A percentile compares a stretch with the other conserved stretches of the same genome.
Conservation (phyloP, 495 filamentous ascomycete genomes). For the Aspergillus taichungensis region DNA sequence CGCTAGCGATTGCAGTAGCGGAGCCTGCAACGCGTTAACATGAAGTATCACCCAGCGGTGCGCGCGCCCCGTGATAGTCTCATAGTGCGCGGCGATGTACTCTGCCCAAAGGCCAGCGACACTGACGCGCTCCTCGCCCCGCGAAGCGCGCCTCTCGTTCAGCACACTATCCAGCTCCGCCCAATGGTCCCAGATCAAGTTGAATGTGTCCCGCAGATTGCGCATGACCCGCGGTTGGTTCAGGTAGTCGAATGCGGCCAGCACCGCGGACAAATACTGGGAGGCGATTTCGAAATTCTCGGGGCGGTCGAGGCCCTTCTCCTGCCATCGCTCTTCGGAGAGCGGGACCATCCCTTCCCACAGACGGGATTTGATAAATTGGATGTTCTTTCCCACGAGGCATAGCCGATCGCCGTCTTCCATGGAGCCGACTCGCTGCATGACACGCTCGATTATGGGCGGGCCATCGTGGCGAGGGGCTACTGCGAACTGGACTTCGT, state of each 20-base stretch:
- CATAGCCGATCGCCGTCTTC: constrained; percentile 11
- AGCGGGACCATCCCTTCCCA: constrained; percentile 28
- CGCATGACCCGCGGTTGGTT: constrained; percentile 10
- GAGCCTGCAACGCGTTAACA: constrained; percentile 13
- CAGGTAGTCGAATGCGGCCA: constrained; percentile 26
- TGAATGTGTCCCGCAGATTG: constrained; percentile 21
- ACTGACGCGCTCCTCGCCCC: constrained; percentile 3
- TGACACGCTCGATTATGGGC: constrained; percentile 6
- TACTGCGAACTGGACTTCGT: background rate
- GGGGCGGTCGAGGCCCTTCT: constrained; percentile 17
- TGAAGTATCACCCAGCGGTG: constrained; percentile 21
- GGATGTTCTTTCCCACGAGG: constrained; percentile 21
- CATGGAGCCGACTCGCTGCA: constrained; percentile 9
- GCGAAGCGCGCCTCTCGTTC: constrained; percentile 1
- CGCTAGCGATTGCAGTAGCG: constrained; percentile 6
- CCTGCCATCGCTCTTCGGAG: constrained; percentile 23
- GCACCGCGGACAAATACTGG: constrained; percentile 18
- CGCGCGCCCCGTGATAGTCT: constrained; percentile 20
- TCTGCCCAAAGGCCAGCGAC: constrained; percentile 20
- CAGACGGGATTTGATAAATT: constrained; percentile 17
- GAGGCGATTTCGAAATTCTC: constrained; percentile 25
- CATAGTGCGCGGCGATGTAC: constrained; percentile 16
- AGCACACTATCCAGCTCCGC: constrained; percentile 11
- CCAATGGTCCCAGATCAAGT: constrained; percentile 20
- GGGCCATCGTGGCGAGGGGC: background rate